Base-by-base conservation (phyloP, 352 stramenopile species). In the Globisporangium polare region DNA sequence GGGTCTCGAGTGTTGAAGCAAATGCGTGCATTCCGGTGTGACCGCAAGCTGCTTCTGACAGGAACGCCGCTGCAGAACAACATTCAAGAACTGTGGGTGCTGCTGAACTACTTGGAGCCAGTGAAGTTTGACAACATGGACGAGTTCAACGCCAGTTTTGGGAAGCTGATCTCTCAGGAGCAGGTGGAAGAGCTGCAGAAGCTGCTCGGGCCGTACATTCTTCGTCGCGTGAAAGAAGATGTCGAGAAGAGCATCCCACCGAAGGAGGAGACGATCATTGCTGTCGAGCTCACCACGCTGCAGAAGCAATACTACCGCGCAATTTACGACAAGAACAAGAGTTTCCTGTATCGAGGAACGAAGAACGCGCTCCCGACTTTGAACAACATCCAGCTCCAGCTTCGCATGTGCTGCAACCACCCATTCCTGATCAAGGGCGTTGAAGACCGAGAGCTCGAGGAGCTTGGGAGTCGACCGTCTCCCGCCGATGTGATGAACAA, bases 321-420 rank as follows among this genome's bases (percentile, higher is more conserved):
- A 2, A 96, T 99, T 24, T 99, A 99, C 74, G 97, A 99, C 77
- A 99, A 98, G 71, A 99, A 99, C 75, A 95, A 98, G 39, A 95
- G 91, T 22, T 99, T 99, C 60, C 67, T 99, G 63, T 97, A 95
- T 47, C 77, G 86, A 29, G 88, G 86, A 0, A 91, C 83, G 15
- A 92, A 95, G 67, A 94, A 94, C 54, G 83, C 80, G 5, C 62
- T 95, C 9, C 88, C 86, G 18, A 91, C 86, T 55, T 80, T 99
- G 27, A 99, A 98, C 71, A 99, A 99, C 77, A 94, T 99, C 57
- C 96, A 98, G 42, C 98, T 99, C 80, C 94, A 99, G 77, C 73
- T 99, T 24, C 80, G 97, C 35, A 99, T 99, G 72, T 99, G 97
- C 74, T 99, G 98, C 71, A 99, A 99, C 74, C 98, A 99, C 72